phyloP scores from a whole-genome alignment of 257 asterid genomes.

The Capsicum baccatum region DNA sequence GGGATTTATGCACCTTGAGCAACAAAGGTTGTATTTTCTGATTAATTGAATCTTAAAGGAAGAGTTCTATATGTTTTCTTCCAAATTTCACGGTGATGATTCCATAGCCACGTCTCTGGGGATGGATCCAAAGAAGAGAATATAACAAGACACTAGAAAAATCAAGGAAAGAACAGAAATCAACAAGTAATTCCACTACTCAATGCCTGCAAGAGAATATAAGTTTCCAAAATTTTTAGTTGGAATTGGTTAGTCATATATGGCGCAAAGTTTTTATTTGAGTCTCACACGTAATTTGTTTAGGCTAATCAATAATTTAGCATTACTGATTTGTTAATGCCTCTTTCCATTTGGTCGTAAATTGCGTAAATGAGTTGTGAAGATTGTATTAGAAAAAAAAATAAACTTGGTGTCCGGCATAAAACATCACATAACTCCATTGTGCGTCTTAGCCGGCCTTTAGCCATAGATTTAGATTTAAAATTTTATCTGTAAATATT shows the following conservation, averaged over 20 bases:
- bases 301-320: too few relatives aligned
- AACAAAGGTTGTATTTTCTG: neutral
- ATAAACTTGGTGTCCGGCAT: too few relatives aligned
- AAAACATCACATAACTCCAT: too few relatives aligned
- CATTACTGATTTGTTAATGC: neutral
- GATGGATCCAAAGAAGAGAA: neutral
- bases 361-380: neutral
- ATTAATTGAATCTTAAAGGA: neutral
- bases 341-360: neutral
- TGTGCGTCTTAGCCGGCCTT: too few relatives aligned
- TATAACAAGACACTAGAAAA: neutral
- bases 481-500: too few relatives aligned
- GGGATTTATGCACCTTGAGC: neutral
- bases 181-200: neutral
- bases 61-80: neutral
- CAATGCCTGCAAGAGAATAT: neutral
- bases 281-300: too few relatives aligned
- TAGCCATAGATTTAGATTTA: too few relatives aligned
- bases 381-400: too few relatives aligned
- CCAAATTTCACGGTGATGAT: neutral
- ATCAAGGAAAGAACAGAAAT: neutral
- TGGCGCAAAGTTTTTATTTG: too few relatives aligned
- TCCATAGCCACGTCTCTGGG: too few relatives aligned
- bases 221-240: too few relatives aligned
- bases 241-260: too few relatives aligned